Percentiles rank a stretch among this genome's conserved stretches.
phyloP scores from a whole-genome alignment of 306 rosid genomes.

The Prunus mira region DNA sequence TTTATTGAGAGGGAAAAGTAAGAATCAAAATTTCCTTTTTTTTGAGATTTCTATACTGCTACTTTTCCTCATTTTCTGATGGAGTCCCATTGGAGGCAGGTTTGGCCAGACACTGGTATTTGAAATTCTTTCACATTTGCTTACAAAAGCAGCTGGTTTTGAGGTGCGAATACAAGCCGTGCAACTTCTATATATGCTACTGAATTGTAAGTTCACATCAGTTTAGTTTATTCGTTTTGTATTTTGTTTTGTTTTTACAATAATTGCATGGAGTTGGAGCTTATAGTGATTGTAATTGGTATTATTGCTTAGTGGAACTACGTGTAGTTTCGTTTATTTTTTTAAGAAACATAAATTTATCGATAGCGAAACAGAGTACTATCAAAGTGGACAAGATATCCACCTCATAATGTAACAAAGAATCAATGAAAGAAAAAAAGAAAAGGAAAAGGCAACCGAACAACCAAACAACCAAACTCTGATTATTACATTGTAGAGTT shows the following conservation, averaged over 20 bases:
- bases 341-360: background rate
- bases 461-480: background rate
- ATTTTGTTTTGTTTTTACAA: background rate
- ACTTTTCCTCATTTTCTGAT: constrained; percentile 3
- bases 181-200: constrained; percentile 61
- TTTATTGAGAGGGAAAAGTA: constrained; percentile 71
- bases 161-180: constrained; percentile 54
- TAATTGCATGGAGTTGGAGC: background rate
- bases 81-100: constrained; percentile 42
- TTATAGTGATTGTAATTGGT: background rate
- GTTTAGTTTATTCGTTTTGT: background rate
- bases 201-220: constrained; percentile 65
- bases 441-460: background rate
- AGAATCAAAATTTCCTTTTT: constrained; percentile 30
- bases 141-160: constrained; percentile 71
- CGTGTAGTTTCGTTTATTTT: background rate
- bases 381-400: background rate
- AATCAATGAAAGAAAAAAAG: background rate
- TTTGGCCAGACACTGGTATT: constrained; percentile 51
- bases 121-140: constrained; percentile 56
- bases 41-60: constrained; percentile 17
- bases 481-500: background rate
- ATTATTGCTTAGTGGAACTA: background rate
- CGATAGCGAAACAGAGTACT: background rate
- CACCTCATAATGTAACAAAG: background rate